Evolutionary conservation across 1,284 basidiomycete genomes (phyloP).

Genomic region (Hypsizygus ulmarius): DNA sequence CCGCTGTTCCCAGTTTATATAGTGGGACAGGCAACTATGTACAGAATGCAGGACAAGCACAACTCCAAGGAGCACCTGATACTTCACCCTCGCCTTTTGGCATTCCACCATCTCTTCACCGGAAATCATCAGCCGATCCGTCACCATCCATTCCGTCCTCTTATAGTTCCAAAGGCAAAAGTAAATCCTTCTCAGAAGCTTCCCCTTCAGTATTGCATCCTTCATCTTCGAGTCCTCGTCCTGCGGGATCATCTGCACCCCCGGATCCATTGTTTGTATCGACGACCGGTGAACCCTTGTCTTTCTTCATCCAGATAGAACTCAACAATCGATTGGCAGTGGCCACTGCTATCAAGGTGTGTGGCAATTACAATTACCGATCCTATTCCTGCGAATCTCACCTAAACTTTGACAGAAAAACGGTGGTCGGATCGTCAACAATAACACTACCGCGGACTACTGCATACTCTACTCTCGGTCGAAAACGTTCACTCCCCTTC

Average conservation of each 20-base stretch:
- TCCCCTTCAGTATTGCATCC: conserved; percentile 1
- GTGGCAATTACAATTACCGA: conserved; percentile 9
- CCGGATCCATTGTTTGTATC: conserved; percentile 29
- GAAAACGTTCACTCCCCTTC: conserved; percentile 46
- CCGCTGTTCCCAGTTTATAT: too few relatives aligned
- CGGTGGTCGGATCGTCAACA: conserved; percentile 54
- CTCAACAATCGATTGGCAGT: conserved; percentile 43
- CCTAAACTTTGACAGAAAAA: conserved; percentile 45
- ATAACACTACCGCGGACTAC: conserved; percentile 54
- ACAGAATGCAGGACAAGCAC: conserved; percentile 1
- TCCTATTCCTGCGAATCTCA: background rate
- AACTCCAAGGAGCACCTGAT: conserved; percentile 1
- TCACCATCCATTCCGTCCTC: conserved; percentile 14
- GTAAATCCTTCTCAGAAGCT: conserved; percentile 11
- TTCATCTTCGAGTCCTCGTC: background rate
- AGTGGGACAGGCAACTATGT: background rate
- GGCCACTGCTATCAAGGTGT: conserved; percentile 56
- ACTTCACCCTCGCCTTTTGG: background rate
- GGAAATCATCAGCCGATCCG: conserved; percentile 11
- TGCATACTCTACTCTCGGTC: conserved; percentile 50
- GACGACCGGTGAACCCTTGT: conserved; percentile 34
- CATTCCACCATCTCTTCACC: conserved; percentile 15
- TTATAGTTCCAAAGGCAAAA: conserved; percentile 3
- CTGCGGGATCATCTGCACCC: conserved; percentile 3
- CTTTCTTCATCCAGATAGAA: conserved; percentile 61